phyloP scores from a whole-genome alignment of 495 filamentous ascomycete species.

The Bacidia rubella region DNA sequence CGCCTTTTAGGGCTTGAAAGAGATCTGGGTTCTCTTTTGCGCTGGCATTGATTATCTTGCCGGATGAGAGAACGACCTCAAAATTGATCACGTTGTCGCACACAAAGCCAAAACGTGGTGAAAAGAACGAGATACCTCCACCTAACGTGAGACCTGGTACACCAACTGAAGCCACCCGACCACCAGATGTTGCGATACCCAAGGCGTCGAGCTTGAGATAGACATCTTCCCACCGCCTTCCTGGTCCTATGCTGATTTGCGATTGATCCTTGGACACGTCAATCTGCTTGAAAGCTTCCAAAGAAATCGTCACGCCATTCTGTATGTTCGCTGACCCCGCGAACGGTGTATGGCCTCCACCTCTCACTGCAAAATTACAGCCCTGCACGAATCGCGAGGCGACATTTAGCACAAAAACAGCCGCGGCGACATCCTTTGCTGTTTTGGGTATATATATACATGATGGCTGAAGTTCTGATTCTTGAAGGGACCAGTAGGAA shows the following conservation, averaged over 20 bases:
- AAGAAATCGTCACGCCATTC: slow-evolving; percentile 23
- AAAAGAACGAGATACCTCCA: slow-evolving; percentile 24
- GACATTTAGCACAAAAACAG: slow-evolving; percentile 14
- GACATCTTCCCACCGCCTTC: slow-evolving; percentile 35
- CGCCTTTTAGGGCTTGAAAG: slow-evolving; percentile 27
- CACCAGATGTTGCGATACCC: slow-evolving; percentile 35
- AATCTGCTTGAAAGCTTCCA: slow-evolving; percentile 28
- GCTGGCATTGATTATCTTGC: slow-evolving; percentile 24
- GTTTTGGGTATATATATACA: slow-evolving; percentile 24
- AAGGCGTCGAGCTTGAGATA: slow-evolving; percentile 32
- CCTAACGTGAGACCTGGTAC: slow-evolving; percentile 11
- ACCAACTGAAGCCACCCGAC: slow-evolving; percentile 25
- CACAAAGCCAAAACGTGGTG: slow-evolving; percentile 21
- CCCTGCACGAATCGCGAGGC: background rate
- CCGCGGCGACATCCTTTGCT: slow-evolving; percentile 20
- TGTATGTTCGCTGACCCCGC: slow-evolving; percentile 21
- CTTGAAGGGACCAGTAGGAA: slow-evolving; percentile 22
- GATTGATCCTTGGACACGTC: slow-evolving; percentile 1
- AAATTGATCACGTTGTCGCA: slow-evolving; percentile 25
- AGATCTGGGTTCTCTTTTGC: slow-evolving; percentile 17
- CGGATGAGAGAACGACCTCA: slow-evolving; percentile 26
- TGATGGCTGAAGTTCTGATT: slow-evolving; percentile 21
- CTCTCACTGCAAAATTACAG: slow-evolving; percentile 3
- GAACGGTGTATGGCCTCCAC: slow-evolving; percentile 15
- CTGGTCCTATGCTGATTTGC: slow-evolving; percentile 25